Base-by-base conservation (phyloP, 352 stramenopile genomes). In the Pythium myriotylum region DNA sequence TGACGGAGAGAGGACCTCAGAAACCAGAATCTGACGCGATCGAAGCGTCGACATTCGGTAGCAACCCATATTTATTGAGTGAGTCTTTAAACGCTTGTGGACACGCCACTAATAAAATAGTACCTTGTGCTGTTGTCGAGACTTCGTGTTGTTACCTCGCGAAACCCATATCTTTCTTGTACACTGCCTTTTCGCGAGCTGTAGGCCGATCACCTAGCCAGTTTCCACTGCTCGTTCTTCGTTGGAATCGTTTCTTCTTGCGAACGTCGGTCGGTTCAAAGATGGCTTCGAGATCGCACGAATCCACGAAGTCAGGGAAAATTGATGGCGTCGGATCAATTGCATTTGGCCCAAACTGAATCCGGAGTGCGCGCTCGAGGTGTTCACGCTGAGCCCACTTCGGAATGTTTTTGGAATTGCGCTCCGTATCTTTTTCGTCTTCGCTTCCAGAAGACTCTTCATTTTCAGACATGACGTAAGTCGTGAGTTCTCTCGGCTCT, bases 161-260 rank as follows among this genome's bases (percentile, higher is more conserved):
- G 47, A 91, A 95, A 17, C 86, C 86, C 86, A 95, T 95, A 20
- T 92, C 86, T 41, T 72, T 79, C 56, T 89, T 88, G 70, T 95
- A 95, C 33, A 90, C 65, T 6, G 86, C 81, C 70, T 80, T 86
- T 59, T 95, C 86, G 10, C 81, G 74, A 23, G 83, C 81, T 8
- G 84, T 94, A 10, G 84, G 83, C 16, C 78, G 76, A 68, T 95
- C 86, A 8, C 78, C 81, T 24, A 94, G 73, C 86, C 86, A 95
- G 70, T 95, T 94, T 12, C 84, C 86, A 26, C 82, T 92, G 65
- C 86, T 95, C 54, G 81, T 91, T n/a, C 86, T 76, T 37, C 82
- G 75, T 27, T 74, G 62, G 47, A 94, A 95, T 26, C 78, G 79
- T 57, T 89, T 91, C 67, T 93, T 92, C 61, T 93, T 93, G 2